Conservation (phyloP, 2,329 filamentous ascomycete genomes). For the Colletotrichum sp. region DNA sequence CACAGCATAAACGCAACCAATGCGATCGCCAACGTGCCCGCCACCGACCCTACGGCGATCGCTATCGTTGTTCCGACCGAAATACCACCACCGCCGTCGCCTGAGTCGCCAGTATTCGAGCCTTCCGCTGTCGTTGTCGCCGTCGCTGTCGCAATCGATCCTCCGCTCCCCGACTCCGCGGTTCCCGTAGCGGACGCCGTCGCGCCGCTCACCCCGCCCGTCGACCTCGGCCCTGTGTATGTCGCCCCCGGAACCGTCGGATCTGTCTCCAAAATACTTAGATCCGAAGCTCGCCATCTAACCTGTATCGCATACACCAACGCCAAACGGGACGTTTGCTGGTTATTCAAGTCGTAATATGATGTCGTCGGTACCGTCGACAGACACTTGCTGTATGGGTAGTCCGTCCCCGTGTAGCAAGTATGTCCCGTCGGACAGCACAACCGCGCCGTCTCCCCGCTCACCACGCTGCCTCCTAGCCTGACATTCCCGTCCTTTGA, state of each 20-base stretch:
- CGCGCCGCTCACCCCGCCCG: neutral
- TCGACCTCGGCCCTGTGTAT: constrained; percentile 1
- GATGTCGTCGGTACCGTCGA: constrained; percentile 17
- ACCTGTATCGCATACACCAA: constrained; percentile 24
- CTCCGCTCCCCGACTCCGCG: neutral
- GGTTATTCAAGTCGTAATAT: neutral
- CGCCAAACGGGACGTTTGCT: neutral
- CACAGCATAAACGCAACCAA: neutral
- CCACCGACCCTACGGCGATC: constrained; percentile 10
- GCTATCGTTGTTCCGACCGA: constrained; percentile 3
- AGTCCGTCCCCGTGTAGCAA: constrained; percentile 4
- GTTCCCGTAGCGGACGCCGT: neutral
- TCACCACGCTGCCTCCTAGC: neutral
- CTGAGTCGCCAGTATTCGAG: neutral
- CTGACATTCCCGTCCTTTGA: neutral
- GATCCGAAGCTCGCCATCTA: constrained; percentile 24
- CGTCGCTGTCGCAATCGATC: neutral
- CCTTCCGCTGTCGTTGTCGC: neutral
- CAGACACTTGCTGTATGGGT: constrained; percentile 17
- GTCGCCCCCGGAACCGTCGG: constrained; percentile 23
- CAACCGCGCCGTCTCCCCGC: constrained; percentile 6
- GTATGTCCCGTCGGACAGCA: constrained; percentile 13
- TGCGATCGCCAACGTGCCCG: neutral
- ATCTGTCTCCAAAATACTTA: constrained; percentile 22
- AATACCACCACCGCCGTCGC: neutral